phyloP scores from a whole-genome alignment of 225 moss, liverwort and hornwort genomes.

The Rhytidiadelphus loreus region DNA sequence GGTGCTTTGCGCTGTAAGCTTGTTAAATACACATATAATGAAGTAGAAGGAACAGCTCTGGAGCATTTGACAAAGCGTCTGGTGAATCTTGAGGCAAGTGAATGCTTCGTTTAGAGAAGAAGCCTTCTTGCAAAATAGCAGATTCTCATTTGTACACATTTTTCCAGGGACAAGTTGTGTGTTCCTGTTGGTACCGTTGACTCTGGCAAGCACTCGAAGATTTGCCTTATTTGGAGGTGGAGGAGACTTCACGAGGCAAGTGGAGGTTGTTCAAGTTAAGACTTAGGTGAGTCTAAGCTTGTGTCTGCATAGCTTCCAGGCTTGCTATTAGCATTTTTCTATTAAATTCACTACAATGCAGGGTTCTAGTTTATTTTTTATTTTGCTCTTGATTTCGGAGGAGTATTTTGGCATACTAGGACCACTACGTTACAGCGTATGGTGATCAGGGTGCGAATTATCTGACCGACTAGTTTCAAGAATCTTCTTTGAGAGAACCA shows the following conservation, averaged over 20 bases:
- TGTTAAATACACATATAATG: not conserved
- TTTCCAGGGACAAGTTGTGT: slow-evolving; percentile 15
- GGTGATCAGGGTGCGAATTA: not conserved
- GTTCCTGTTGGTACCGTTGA: slow-evolving; percentile 42
- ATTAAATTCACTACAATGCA: not conserved
- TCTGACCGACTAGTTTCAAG: not conserved
- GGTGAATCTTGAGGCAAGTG: not conserved
- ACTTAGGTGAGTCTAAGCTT: slow-evolving; percentile 26
- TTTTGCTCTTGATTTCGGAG: not conserved
- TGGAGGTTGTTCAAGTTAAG: slow-evolving; percentile 41
- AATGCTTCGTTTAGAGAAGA: not conserved
- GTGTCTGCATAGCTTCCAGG: not conserved
- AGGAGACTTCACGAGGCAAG: slow-evolving; percentile 42
- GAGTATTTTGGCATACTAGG: not conserved
- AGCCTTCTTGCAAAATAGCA: not conserved
- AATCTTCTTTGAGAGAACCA: not conserved
- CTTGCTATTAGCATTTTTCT: not conserved
- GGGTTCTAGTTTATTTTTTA: not conserved
- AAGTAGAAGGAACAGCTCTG: not conserved
- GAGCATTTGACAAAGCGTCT: not conserved
- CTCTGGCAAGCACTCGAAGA: slow-evolving; percentile 17
- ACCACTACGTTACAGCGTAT: not conserved
- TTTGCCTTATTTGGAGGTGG: slow-evolving; percentile 53
- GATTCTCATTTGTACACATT: not conserved
- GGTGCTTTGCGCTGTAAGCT: not conserved